These are phyloP conservation scores for Pichia sp. DNA, from an alignment of 1,139 yeast species.

Conservation along the genomic window DNA sequence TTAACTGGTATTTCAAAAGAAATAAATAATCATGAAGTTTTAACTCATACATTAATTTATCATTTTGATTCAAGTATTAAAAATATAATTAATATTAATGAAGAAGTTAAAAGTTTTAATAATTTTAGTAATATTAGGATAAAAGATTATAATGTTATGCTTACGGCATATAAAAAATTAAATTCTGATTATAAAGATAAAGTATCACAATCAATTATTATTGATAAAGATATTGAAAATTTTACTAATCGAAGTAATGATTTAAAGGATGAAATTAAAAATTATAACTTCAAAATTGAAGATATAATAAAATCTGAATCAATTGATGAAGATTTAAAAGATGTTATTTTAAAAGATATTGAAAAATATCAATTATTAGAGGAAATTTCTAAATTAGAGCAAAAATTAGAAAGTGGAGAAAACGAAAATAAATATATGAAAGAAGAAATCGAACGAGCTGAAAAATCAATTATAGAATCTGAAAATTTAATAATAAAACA, in stretches of 20 bases:
- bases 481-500: slow-evolving; percentile 11
- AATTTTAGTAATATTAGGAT: slow-evolving; percentile 27
- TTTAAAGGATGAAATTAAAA: slow-evolving; percentile 22
- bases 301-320: not conserved
- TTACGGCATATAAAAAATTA: slow-evolving; percentile 21
- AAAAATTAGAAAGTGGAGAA: slow-evolving; percentile 34
- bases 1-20: slow-evolving; percentile 52
- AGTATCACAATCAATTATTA: slow-evolving; percentile 21
- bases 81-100: slow-evolving; percentile 23
- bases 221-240: slow-evolving; percentile 15
- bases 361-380: slow-evolving; percentile 32
- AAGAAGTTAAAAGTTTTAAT: slow-evolving; percentile 33
- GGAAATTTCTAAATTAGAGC: slow-evolving; percentile 38
- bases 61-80: slow-evolving; percentile 31
- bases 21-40: slow-evolving; percentile 27
- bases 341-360: slow-evolving; percentile 33
- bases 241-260: slow-evolving; percentile 21
- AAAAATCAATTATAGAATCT: slow-evolving; percentile 49
- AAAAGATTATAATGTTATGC: slow-evolving; percentile 20
- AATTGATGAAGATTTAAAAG: not conserved
- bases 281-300: slow-evolving; percentile 12
- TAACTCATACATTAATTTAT: slow-evolving; percentile 46
- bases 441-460: slow-evolving; percentile 58
- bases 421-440: slow-evolving; percentile 62
- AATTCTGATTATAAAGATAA: slow-evolving; percentile 28